phyloP scores from a whole-genome alignment of 2,329 filamentous ascomycete genomes.

The Claviceps maximensis region DNA sequence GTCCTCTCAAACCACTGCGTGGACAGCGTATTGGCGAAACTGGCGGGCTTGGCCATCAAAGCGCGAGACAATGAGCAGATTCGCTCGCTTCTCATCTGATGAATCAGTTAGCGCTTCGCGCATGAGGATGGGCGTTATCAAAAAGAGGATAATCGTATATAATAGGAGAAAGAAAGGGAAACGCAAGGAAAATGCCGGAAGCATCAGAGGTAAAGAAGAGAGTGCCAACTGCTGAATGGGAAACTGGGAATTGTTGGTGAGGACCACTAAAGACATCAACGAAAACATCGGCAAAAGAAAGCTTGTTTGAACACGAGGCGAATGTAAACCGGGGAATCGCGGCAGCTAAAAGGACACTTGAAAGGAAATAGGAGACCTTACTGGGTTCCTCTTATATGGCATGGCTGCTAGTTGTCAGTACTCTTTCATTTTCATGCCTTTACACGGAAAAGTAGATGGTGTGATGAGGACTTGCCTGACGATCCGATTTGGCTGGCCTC shows the following conservation, averaged over 20 bases:
- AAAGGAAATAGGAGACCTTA: not conserved
- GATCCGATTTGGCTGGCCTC: slow-evolving; percentile 67
- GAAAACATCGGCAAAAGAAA: not conserved
- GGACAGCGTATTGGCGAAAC: slow-evolving; percentile 18
- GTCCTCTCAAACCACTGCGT: slow-evolving; percentile 48
- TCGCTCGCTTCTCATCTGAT: slow-evolving; percentile 6
- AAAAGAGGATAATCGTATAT: not conserved
- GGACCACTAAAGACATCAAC: not conserved
- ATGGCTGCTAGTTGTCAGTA: slow-evolving; percentile 23
- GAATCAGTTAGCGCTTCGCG: not conserved
- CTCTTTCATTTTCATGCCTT: slow-evolving; percentile 25
- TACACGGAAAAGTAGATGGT: not conserved
- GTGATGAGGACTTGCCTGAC: not conserved
- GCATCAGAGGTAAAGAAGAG: not conserved
- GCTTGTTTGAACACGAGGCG: no score
- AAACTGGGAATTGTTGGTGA: not conserved
- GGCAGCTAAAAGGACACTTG: no score
- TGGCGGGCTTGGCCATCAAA: slow-evolving; percentile 25
- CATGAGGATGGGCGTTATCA: not conserved
- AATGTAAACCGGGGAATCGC: not conserved
- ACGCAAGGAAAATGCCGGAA: not conserved
- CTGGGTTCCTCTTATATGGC: slow-evolving; percentile 15
- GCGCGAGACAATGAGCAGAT: slow-evolving; percentile 21
- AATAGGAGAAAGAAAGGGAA: not conserved
- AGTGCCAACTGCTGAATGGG: not conserved